These are phyloP conservation scores for Penicillium palitans DNA, from an alignment of 2,329 filamentous ascomycete species.

Conservation along the genomic window DNA sequence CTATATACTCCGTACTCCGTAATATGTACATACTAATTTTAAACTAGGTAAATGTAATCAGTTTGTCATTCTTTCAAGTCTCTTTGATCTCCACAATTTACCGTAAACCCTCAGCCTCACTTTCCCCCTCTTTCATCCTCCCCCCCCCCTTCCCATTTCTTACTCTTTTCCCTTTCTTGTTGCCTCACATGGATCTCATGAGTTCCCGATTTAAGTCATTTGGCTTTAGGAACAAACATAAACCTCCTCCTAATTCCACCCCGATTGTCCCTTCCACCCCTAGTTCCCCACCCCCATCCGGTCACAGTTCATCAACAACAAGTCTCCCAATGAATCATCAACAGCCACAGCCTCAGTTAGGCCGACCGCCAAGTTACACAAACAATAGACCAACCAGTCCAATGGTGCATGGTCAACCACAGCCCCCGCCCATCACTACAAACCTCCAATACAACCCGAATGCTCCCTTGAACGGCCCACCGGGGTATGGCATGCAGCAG, in stretches of 20 bases:
- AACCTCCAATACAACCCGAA: conserved; percentile 50
- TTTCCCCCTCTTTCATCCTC: conserved; percentile 19
- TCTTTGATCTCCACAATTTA: conserved; percentile 16
- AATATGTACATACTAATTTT: neutral
- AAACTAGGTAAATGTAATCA: neutral
- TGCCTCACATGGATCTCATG: conserved; percentile 50
- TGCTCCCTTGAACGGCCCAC: conserved; percentile 42
- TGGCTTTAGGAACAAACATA: conserved; percentile 45
- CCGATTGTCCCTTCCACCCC: conserved; percentile 38
- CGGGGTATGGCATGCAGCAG: conserved; percentile 48
- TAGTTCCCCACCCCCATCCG: conserved; percentile 41
- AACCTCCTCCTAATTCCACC: conserved; percentile 30
- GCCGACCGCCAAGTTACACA: conserved; percentile 65
- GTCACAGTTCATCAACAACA: conserved; percentile 49
- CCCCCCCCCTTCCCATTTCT: conserved; percentile 10
- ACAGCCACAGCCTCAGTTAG: conserved; percentile 45
- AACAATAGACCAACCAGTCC: conserved; percentile 56
- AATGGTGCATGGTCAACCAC: conserved; percentile 50
- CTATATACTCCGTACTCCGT: too few species aligned
- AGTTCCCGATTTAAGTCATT: conserved; percentile 53
- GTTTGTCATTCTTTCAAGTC: conserved; percentile 13
- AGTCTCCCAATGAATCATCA: conserved; percentile 56
- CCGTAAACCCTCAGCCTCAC: conserved; percentile 16
- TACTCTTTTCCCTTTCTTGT: conserved; percentile 12
- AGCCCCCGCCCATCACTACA: conserved; percentile 57